Evolutionary conservation across 495 filamentous ascomycete genomes (phyloP), one percentile per base, ranked within the genome.

Genomic region (Neurospora intermedia): DNA sequence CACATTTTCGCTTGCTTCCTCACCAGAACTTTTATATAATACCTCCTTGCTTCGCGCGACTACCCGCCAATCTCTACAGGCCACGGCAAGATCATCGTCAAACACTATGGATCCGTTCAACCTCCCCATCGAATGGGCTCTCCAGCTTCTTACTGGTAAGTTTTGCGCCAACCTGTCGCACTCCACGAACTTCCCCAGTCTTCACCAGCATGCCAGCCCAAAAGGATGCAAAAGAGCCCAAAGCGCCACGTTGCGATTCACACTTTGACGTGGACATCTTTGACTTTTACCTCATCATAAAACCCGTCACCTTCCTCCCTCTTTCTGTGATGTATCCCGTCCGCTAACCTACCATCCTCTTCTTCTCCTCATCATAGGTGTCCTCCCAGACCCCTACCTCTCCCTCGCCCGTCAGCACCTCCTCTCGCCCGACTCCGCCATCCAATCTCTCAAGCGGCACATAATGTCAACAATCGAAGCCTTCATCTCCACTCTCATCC

Each of bases 361-460:
- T 39, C 9, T 11, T 10, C 45, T 54, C 35, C 15, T 16, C n/a
- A 16, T 27, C n/a, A 13, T 45, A 85, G 83, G 80, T 75, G 74
- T 85, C 74, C 77, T 86, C 71, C 85, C 85, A 8, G 77, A 81
- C 9, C 74, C 80, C 43, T 77, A 78, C 69, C 71, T 81, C 70
- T 75, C 80, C 62, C 80, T 82, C 70, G 72, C 82, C 35, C 75
- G 78, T 72, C 77, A 81, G 43, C 80, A 85, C 76, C 54, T 84
- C 43, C 79, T 81, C 46, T 76, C 81, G 76, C 80, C 78, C 1
- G 74, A 79, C 16, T 81, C 80, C 46, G 71, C 81, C 9, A 73
- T 82, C 11, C 83, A 82, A 74, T 73, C 80, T 62, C 27, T 78
- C 72, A 80, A 75, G 73, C 80, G 76, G 41, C 54, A 72, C 72